Percentiles rank a stretch among this genome's conserved stretches.
Evolutionary conservation across 768 basidiomycete genomes (phyloP).

Genomic region (Boletus eberwhitei): DNA sequence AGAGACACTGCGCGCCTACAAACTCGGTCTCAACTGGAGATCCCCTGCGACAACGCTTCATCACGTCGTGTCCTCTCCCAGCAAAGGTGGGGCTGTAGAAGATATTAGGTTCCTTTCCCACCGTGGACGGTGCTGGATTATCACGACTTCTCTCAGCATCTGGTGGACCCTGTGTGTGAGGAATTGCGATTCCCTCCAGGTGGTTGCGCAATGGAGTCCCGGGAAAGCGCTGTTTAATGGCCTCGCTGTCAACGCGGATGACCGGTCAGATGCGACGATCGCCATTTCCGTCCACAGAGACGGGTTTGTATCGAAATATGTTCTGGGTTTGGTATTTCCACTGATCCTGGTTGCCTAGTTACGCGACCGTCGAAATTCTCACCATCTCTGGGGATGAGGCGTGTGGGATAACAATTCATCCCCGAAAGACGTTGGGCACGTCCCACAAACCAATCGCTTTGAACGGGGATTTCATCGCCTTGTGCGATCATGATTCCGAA

Average conservation of each 20-base stretch:
- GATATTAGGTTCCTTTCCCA: slow-evolving; percentile 54
- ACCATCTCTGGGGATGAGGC: slow-evolving; percentile 11
- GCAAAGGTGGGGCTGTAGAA: slow-evolving; percentile 44
- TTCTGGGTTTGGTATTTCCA: neutral
- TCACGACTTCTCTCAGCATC: slow-evolving; percentile 56
- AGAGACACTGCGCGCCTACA: slow-evolving; percentile 41
- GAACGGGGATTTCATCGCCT: slow-evolving; percentile 48
- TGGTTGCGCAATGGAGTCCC: slow-evolving; percentile 49
- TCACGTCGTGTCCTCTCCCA: slow-evolving; percentile 18
- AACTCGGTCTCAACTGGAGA: slow-evolving; percentile 50
- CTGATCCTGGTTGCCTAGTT: slow-evolving; percentile 21
- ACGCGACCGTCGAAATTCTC: slow-evolving; percentile 29
- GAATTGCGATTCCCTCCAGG: slow-evolving; percentile 35
- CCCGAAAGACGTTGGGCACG: slow-evolving; percentile 37
- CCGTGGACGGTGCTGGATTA: slow-evolving; percentile 39
- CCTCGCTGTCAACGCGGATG: slow-evolving; percentile 48
- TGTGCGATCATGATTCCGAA: slow-evolving; percentile 50
- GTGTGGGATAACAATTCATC: slow-evolving; percentile 26
- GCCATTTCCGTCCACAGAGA: slow-evolving; percentile 48
- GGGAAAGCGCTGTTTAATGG: slow-evolving; percentile 52
- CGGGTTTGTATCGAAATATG: slow-evolving; percentile 38
- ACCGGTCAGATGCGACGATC: slow-evolving; percentile 42
- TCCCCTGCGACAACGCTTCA: slow-evolving; percentile 19
- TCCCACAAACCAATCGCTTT: slow-evolving; percentile 46
- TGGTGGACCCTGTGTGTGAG: slow-evolving; percentile 60